These are phyloP conservation scores for Eragrostis tef DNA, from an alignment of 202 grass and related monocot species.

Conservation along the genomic window DNA sequence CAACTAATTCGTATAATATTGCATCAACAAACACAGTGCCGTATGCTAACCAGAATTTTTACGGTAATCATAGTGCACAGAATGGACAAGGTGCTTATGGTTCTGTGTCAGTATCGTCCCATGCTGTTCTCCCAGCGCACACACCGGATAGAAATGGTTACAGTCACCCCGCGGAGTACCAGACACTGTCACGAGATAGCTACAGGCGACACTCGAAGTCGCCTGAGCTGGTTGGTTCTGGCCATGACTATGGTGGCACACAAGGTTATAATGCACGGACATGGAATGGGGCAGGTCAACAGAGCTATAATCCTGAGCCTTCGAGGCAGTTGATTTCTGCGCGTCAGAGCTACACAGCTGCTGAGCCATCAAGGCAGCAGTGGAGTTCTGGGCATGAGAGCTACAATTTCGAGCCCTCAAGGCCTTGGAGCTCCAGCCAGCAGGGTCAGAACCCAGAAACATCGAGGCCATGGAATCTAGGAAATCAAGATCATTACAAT, in stretches of 20 bases:
- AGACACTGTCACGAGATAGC: slow-evolving; percentile 26
- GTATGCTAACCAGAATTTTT: slow-evolving; percentile 51
- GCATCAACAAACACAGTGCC: slow-evolving; percentile 14
- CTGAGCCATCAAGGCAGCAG: slow-evolving; percentile 52
- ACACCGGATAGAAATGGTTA: slow-evolving; percentile 37
- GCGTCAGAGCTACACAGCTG: slow-evolving; percentile 23
- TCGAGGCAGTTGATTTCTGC: slow-evolving; percentile 38
- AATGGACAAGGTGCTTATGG: slow-evolving; percentile 32
- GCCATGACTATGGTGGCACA: slow-evolving; percentile 35
- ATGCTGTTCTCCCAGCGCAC: neutral
- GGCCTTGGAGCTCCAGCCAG: slow-evolving; percentile 12
- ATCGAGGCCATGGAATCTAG: slow-evolving; percentile 11
- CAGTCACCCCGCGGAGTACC: neutral
- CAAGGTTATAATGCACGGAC: slow-evolving; percentile 30
- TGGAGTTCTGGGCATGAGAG: slow-evolving; percentile 7
- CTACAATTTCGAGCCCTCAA: slow-evolving; percentile 36
- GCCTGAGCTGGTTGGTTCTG: slow-evolving; percentile 50
- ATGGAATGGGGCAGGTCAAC: slow-evolving; percentile 9
- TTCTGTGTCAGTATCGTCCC: slow-evolving; percentile 20
- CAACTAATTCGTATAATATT: slow-evolving; percentile 42
- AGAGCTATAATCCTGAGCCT: slow-evolving; percentile 35
- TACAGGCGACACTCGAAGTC: slow-evolving; percentile 38
- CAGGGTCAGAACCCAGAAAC: slow-evolving; percentile 29
- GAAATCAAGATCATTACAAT: slow-evolving; percentile 50
- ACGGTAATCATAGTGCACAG: slow-evolving; percentile 38